Percentiles rank a stretch among this genome's conserved stretches.
Conservation (phyloP, 441 rosid genomes). For the Corymbia citriodora region DNA sequence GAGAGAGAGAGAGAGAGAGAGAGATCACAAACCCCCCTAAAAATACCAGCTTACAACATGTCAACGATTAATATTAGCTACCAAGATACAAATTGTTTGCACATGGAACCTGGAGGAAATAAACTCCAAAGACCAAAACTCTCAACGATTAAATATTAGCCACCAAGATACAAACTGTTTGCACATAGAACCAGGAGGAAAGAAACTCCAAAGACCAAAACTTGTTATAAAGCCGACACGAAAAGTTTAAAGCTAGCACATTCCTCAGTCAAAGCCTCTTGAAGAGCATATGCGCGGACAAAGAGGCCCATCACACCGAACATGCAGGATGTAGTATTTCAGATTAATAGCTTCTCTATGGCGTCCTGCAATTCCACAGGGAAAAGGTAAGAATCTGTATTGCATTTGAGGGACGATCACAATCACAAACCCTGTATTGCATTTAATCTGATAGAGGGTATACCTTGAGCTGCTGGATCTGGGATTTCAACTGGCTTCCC, state of each 20-base stretch:
- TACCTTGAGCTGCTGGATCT: conserved; percentile 6
- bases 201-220: not conserved
- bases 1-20: not conserved
- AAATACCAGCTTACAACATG: not conserved
- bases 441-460: not conserved
- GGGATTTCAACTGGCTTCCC: conserved; percentile 9
- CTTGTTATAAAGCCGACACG: not conserved
- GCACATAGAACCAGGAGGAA: not conserved
- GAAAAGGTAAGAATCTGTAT: not conserved
- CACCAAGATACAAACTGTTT: not conserved
- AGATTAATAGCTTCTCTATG: conserved; percentile 2
- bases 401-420: not conserved
- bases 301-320: not conserved
- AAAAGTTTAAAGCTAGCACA: not conserved
- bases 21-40: not conserved
- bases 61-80: not conserved
- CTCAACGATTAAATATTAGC: not conserved
- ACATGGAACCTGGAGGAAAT: not conserved
- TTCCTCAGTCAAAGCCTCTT: not conserved
- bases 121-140: not conserved
- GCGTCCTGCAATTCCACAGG: not conserved
- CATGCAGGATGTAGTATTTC: not conserved
- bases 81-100: not conserved
- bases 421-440: not conserved
- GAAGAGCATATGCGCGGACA: not conserved